Evolutionary conservation across 768 basidiomycete genomes (phyloP).

Genomic region (Mycena leptocephala): DNA sequence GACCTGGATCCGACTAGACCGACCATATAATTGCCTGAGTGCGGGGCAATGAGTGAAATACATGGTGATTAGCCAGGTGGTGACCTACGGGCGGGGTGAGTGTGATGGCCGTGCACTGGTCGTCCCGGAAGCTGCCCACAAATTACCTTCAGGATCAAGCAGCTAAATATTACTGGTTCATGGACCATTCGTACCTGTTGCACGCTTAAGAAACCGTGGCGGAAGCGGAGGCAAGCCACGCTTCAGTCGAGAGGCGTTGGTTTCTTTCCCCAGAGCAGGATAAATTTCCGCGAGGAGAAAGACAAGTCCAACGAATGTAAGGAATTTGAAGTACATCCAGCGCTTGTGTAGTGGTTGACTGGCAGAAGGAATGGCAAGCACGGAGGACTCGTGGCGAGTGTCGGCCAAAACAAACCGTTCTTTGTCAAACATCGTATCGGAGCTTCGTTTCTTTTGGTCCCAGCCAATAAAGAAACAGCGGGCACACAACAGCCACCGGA

Average conservation of each 20-base stretch:
- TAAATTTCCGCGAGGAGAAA: not conserved
- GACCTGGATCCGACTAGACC: slow-evolving; percentile 22
- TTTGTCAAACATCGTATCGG: not conserved
- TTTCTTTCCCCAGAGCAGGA: slow-evolving; percentile 25
- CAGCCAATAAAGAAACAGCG: not conserved
- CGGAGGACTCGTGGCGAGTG: slow-evolving; percentile 21
- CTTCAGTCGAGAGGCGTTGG: slow-evolving; percentile 32
- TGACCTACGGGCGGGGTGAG: slow-evolving; percentile 17
- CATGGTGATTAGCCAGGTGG: not conserved
- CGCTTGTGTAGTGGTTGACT: not conserved
- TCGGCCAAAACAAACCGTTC: slow-evolving; percentile 12
- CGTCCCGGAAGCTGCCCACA: slow-evolving; percentile 7
- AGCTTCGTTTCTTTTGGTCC: not conserved
- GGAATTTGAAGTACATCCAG: slow-evolving; percentile 6
- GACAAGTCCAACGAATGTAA: slow-evolving; percentile 16
- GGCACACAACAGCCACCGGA: not conserved
- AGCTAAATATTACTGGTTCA: not conserved
- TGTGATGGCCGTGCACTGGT: slow-evolving; percentile 15
- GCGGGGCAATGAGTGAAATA: not conserved
- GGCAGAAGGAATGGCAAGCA: not conserved
- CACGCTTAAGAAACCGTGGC: slow-evolving; percentile 14
- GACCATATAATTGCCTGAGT: not conserved
- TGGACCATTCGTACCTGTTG: slow-evolving; percentile 7
- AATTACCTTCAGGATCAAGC: not conserved
- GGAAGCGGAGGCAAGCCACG: slow-evolving; percentile 34